Conservation (phyloP, 2,329 filamentous ascomycete genomes). For the Penicillium thymicola region DNA sequence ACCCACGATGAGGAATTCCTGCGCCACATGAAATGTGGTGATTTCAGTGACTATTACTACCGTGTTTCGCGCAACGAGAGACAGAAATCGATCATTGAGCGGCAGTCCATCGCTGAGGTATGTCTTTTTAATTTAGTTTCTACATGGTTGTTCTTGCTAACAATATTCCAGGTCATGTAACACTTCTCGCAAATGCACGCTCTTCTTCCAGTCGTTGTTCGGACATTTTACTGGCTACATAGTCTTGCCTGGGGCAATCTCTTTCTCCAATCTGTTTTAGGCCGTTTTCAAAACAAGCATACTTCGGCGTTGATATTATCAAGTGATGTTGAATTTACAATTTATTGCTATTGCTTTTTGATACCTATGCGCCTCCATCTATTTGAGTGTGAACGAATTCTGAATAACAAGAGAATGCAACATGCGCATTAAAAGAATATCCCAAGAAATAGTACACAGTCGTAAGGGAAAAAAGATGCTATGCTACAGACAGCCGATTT, state of each 20-base stretch:
- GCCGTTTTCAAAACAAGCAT: background rate
- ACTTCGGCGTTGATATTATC: background rate
- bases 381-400: background rate
- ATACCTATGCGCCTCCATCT: background rate
- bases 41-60: constrained; percentile 91
- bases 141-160: constrained; percentile 3
- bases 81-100: constrained; percentile 84
- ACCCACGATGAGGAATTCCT: constrained; percentile 98
- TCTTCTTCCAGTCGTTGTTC: background rate
- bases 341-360: background rate
- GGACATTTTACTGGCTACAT: background rate
- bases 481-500: constrained; percentile 23
- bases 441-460: constrained; percentile 27
- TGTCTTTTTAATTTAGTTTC: constrained; percentile 10
- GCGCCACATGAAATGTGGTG: constrained; percentile 85
- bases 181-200: background rate
- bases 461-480: constrained; percentile 21
- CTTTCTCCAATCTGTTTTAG: background rate
- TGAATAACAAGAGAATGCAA: background rate
- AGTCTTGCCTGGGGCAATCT: background rate
- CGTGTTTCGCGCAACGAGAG: constrained; percentile 76
- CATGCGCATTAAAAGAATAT: constrained; percentile 11
- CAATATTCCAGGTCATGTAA: constrained; percentile 19
- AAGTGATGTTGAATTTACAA: background rate
- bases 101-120: constrained; percentile 54